Evolutionary conservation across 108 stramenopile genomes (phyloP).

Genomic region (Skeletonema costatum): DNA sequence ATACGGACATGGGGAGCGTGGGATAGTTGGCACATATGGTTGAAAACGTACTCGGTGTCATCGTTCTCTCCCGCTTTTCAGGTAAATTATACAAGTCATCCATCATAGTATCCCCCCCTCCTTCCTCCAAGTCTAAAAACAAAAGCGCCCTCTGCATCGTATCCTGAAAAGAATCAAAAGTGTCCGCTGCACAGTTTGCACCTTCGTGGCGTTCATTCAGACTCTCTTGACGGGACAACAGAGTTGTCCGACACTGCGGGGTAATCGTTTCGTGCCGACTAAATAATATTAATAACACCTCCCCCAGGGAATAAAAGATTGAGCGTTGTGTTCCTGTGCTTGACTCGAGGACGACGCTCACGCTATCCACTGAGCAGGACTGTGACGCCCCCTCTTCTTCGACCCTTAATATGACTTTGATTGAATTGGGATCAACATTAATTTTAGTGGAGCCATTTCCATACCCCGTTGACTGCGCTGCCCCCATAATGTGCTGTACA

Average conservation of each 20-base stretch:
- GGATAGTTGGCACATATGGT: neutral
- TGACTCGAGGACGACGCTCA: neutral
- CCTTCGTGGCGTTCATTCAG: neutral
- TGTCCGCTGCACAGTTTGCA: neutral
- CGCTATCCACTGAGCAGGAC: neutral
- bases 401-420: neutral
- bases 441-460: neutral
- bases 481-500: neutral
- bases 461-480: neutral
- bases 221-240: neutral
- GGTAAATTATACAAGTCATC: neutral
- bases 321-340: neutral
- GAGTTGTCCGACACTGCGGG: neutral
- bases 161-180: neutral
- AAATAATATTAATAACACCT: neutral
- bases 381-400: neutral
- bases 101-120: neutral
- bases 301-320: neutral
- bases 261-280: neutral
- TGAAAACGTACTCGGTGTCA: neutral
- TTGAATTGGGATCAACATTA: neutral
- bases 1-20: slow-evolving; percentile 9
- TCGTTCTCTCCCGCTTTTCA: neutral
- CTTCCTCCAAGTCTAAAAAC: neutral
- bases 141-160: neutral